Evolutionary conservation across 345 rosid species (phyloP).

Genomic region (Ceriops zippeliana): DNA sequence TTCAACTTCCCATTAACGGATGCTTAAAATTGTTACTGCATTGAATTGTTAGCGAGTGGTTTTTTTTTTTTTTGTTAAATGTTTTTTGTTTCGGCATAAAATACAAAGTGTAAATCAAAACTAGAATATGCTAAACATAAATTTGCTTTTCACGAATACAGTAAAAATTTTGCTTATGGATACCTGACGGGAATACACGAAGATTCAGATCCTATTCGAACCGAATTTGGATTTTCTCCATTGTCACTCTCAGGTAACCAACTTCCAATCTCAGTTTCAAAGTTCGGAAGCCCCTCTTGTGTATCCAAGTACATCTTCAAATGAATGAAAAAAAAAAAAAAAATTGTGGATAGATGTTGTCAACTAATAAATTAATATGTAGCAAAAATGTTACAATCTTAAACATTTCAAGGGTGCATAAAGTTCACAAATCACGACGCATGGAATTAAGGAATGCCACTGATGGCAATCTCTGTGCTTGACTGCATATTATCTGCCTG

Average conservation of each 20-base stretch:
- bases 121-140: too few species aligned
- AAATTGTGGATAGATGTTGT: background rate
- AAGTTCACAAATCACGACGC: too few species aligned
- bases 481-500: too few species aligned
- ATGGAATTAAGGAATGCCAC: too few species aligned
- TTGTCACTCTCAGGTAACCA: slow-evolving; percentile 35
- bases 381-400: background rate
- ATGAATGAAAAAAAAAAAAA: background rate
- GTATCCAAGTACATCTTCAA: slow-evolving; percentile 29
- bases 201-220: slow-evolving; percentile 26
- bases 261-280: slow-evolving; percentile 27
- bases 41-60: too few species aligned
- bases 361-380: background rate
- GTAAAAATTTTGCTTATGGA: background rate
- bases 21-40: too few species aligned
- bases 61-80: too few species aligned
- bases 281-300: slow-evolving; percentile 27
- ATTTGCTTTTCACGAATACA: background rate
- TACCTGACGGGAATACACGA: slow-evolving; percentile 32
- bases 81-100: background rate
- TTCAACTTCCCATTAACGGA: too few species aligned
- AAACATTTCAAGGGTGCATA: too few species aligned
- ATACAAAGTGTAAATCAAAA: background rate
- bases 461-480: too few species aligned
- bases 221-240: slow-evolving; percentile 23